Conservation (phyloP, 1,284 basidiomycete genomes). For the Boletellus deceptivus region DNA sequence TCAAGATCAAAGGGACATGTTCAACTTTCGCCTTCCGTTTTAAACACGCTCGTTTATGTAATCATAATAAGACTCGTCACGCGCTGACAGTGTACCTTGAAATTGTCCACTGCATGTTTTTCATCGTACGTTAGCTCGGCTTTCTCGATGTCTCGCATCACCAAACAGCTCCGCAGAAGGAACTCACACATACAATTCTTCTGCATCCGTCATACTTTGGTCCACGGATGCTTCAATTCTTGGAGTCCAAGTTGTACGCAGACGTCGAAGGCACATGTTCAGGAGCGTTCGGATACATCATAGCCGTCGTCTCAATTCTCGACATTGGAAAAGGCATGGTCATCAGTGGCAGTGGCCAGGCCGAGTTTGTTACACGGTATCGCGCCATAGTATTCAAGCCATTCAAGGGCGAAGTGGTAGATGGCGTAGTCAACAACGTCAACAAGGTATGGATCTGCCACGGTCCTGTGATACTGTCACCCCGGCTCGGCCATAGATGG, state of each 20-base stretch:
- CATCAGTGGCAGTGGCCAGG: conserved; percentile 88
- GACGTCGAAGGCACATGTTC: conserved; percentile 98
- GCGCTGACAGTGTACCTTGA: too few relatives aligned
- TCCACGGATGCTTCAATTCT: conserved; percentile 89
- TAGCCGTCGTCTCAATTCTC: conserved; percentile 88
- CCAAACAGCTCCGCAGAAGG: conserved; percentile 61
- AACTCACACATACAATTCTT: conserved; percentile 92
- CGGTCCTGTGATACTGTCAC: background rate
- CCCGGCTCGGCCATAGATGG: conserved; percentile 65
- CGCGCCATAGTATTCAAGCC: conserved; percentile 96
- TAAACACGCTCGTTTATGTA: conserved; percentile 18
- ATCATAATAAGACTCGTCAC: conserved; percentile 2
- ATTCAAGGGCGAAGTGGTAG: conserved; percentile 98
- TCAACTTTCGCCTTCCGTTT: conserved; percentile 19
- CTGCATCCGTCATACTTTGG: conserved; percentile 98
- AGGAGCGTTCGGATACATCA: conserved; percentile 96
- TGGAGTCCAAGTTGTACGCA: conserved; percentile 90
- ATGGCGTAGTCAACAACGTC: conserved; percentile 94
- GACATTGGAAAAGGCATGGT: conserved; percentile 93
- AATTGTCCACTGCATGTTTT: conserved; percentile 54
- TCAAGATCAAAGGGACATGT: conserved; percentile 2
- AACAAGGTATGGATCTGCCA: conserved; percentile 67
- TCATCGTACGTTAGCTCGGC: conserved; percentile 55
- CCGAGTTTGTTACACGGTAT: conserved; percentile 89
- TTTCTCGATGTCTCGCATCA: background rate